Evolutionary conservation across 257 asterid genomes (phyloP), one percentile per base, ranked within the genome.

Genomic region (Perilla frutescens): DNA sequence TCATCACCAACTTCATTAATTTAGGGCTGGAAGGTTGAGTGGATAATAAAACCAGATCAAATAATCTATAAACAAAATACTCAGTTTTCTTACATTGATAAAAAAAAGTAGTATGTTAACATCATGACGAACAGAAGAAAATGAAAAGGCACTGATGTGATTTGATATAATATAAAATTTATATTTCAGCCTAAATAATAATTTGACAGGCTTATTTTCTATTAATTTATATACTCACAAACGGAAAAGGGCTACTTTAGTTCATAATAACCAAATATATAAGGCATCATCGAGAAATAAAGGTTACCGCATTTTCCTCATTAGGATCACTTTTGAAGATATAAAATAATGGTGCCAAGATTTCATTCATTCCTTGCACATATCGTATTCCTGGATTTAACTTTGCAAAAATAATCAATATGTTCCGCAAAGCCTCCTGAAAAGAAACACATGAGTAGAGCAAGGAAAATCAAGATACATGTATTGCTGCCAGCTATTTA

Each of bases 351-450:
- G 98, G 98, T 0, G 98, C 98, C 84, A 94, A 81, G 61, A 94
- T 69, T 88, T 94, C 98, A 84, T 93, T 93, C 98, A 93, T 93
- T 83, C 98, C 98, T 87, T 93, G 98, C 74, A 94, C 98, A 37
- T 94, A 94, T 94, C 96, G 86, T 84, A 93, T 90, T 75, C 98
- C 97, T 44, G 98, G 98, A 84, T 93, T 93, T 82, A 93, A 79
- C 85, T 93, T 93, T 20, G 98, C 98, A 82, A 87, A 93, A 69
- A 93, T 68, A 74, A 87, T 87, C 83, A 91, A 81, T 77, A 91
- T 88, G 79, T 74, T 79, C 81, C 78, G 85, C 80, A 94, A 80
- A 45, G 97, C 86, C 77, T 88, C 97, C 98, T 94, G 88, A 73
- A 80, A 47, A 81, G 76, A 66, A 50, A 75, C 65, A 72, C 32